Evolutionary conservation across 2,329 filamentous ascomycete species (phyloP).

Genomic region (Microcyclospora tardicrescens): DNA sequence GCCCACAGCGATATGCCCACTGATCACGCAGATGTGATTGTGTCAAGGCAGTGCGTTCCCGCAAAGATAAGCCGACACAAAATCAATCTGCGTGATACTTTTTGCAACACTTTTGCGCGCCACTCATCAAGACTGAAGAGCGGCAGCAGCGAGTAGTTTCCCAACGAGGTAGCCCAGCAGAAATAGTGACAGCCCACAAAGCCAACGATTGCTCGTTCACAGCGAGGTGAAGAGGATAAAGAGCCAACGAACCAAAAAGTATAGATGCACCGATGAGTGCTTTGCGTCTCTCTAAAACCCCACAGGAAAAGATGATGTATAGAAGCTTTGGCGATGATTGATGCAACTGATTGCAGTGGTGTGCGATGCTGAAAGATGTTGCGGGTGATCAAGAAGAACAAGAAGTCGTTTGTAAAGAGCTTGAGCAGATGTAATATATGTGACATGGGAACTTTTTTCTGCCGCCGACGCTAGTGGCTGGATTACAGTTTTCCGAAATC

Average conservation of each 20-base stretch:
- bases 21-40: constrained; percentile 19
- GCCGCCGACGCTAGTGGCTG: too few species aligned
- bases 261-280: not conserved
- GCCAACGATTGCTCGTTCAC: constrained; percentile 4
- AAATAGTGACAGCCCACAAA: constrained; percentile 7
- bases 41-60: constrained; percentile 39
- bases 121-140: constrained; percentile 6
- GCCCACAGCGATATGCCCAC: constrained; percentile 33
- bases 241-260: constrained; percentile 17
- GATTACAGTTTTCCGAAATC: too few species aligned
- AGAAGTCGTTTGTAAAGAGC: too few species aligned
- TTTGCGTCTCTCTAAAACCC: too few species aligned
- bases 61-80: constrained; percentile 25
- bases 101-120: constrained; percentile 2
- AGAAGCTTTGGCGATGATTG: too few species aligned
- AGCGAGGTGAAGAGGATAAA: constrained; percentile 13
- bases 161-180: not conserved
- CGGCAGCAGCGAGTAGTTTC: not conserved
- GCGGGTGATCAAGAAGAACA: too few species aligned
- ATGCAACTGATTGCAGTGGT: too few species aligned
- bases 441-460: too few species aligned
- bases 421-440: too few species aligned
- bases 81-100: constrained; percentile 15
- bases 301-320: too few species aligned
- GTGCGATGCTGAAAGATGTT: too few species aligned